Percentiles rank a stretch among this genome's conserved stretches.
phyloP scores from a whole-genome alignment of 345 rosid genomes.

The Orychophragmus violaceus region DNA sequence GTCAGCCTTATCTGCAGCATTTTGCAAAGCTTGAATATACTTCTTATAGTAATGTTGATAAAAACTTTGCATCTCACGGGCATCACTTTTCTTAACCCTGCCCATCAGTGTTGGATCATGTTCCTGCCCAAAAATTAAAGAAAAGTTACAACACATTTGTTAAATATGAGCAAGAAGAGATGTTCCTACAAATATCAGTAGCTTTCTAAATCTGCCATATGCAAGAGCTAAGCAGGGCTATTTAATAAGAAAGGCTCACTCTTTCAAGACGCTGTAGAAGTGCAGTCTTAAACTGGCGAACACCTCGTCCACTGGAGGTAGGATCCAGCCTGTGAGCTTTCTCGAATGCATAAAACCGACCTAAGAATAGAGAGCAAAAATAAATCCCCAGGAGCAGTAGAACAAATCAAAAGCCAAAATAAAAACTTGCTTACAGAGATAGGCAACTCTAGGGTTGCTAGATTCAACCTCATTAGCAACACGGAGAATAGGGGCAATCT shows the following conservation, averaged over 20 bases:
- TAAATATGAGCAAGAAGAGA: not conserved
- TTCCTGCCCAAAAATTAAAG: slow-evolving; percentile 41
- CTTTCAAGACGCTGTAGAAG: slow-evolving; percentile 97
- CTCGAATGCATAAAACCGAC: slow-evolving; percentile 97
- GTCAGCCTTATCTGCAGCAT: slow-evolving; percentile 92
- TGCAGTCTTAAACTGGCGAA: slow-evolving; percentile 98
- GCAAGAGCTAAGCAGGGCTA: not conserved
- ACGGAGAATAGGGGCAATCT: slow-evolving; percentile 98
- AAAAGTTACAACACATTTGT: not conserved
- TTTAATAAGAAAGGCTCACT: slow-evolving; percentile 35
- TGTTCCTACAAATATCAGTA: not conserved
- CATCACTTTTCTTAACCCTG: slow-evolving; percentile 78
- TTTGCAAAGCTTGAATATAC: slow-evolving; percentile 81
- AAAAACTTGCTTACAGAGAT: slow-evolving; percentile 63
- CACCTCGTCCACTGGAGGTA: slow-evolving; percentile 96
- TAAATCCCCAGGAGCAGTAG: not conserved
- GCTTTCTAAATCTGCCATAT: not conserved
- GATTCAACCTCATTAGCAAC: slow-evolving; percentile 98
- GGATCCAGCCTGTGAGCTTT: slow-evolving; percentile 98
- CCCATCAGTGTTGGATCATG: slow-evolving; percentile 74
- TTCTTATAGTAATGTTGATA: slow-evolving; percentile 84
- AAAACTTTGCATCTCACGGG: slow-evolving; percentile 90
- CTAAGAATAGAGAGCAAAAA: slow-evolving; percentile 31
- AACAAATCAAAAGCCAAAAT: not conserved
- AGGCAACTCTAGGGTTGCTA: slow-evolving; percentile 89